Evolutionary conservation across 2,329 filamentous ascomycete species (phyloP), one percentile per base, ranked within the genome.

Genomic region (Diplocarpon mali): DNA sequence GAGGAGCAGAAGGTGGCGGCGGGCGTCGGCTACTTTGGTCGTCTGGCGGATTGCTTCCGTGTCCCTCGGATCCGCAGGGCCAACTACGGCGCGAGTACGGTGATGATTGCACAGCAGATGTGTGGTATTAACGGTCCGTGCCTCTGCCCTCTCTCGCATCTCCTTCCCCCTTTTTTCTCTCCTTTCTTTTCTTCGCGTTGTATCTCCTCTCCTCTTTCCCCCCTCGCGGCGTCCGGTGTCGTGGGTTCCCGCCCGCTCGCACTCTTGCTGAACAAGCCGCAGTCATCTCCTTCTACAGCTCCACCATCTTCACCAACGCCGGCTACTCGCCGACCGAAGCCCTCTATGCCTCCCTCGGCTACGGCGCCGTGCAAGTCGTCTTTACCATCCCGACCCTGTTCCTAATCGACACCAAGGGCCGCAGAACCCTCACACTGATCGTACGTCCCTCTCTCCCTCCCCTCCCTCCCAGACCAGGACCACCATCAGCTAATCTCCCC

Each of bases 281-380:
- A 60, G 82, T 85, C 45, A 81, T 86, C 42, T 78, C 81, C 1
- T 87, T 87, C 61, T 86, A 87, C 63, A 80, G 75, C 1, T 78
- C 76, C 0, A 79, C 76, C 3, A 67, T 79, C 11, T 78, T 79
- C 53, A 54, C 61, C 30, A 60, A 78, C 2, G 72, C 78, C 1
- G 78, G 78, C 6, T 74, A 76, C 15, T 62, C 49, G 35, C 61
- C 69, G 1, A 73, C 71, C 35, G 63, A 71, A 14, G 76, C 81
- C 5, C 64, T 81, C 24, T 66, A 78, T 32, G 74, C 73, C 4
- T 80, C 77, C 0, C 75, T 76, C 60, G 78, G 78, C 5, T 82
- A 80, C 54, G 78, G 78, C 38, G 60, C 77, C 20, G 66, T 80
- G 47, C 80, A 80, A 61, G 79, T 78, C 59, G 48, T 79, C 60